Conservation (phyloP, 2,329 filamentous ascomycete genomes). For the Hirsutella thompsonii region DNA sequence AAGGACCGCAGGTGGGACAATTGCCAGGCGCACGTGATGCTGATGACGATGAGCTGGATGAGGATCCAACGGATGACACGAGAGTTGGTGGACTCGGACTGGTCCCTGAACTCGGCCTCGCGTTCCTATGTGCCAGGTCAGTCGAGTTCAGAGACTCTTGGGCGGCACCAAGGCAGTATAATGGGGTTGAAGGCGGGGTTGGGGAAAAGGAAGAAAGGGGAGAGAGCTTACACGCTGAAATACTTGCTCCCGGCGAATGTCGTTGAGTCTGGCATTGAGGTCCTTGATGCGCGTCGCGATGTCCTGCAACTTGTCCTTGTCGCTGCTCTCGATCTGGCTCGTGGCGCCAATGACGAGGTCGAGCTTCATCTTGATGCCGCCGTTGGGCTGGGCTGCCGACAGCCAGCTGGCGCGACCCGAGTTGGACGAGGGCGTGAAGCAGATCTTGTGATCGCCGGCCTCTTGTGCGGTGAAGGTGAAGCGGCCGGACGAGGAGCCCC, state of each 20-base stretch:
- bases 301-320: constrained; percentile 87
- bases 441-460: constrained; percentile 89
- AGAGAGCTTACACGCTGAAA: constrained; percentile 66
- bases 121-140: too few species aligned
- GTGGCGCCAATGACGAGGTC: constrained; percentile 93
- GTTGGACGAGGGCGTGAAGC: constrained; percentile 75
- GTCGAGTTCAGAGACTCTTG: too few species aligned
- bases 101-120: constrained; percentile 94
- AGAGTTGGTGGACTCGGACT: constrained; percentile 85
- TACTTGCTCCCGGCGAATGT: constrained; percentile 87
- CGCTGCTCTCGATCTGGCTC: constrained; percentile 81
- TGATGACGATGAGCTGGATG: constrained; percentile 76
- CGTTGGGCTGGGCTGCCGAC: constrained; percentile 47
- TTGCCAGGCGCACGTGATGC: constrained; percentile 90
- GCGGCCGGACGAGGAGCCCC: constrained; percentile 60
- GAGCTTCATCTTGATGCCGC: constrained; percentile 70
- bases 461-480: constrained; percentile 96
- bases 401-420: constrained; percentile 62
- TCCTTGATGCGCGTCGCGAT: constrained; percentile 82
- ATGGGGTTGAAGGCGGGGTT: not conserved
- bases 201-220: too few species aligned
- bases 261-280: constrained; percentile 72
- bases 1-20: constrained; percentile 89
- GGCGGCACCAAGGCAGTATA: too few species aligned
- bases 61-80: constrained; percentile 90